Evolutionary conservation across 805 yeast species (phyloP).

Genomic region (Osmozyma mogii): DNA sequence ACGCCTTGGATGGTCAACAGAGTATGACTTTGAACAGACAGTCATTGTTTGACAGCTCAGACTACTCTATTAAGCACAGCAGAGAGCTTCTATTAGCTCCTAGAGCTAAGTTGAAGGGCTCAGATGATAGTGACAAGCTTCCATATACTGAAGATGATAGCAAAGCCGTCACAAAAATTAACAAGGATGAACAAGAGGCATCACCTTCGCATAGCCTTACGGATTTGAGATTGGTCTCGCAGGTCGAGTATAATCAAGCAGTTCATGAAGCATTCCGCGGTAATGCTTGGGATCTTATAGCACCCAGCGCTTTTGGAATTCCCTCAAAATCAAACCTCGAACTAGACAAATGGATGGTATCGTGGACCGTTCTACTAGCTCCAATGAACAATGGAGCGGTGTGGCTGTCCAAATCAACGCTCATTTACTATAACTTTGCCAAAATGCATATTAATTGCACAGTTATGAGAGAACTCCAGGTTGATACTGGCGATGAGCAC

Average conservation of each 20-base stretch:
- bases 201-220: constrained; percentile 15
- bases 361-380: constrained; percentile 64
- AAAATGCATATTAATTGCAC: constrained; percentile 61
- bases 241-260: constrained; percentile 62
- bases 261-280: constrained; percentile 48
- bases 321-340: constrained; percentile 63
- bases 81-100: constrained; percentile 26
- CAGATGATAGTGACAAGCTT: neutral
- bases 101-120: constrained; percentile 1
- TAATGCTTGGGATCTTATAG: constrained; percentile 51
- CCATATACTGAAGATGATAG: neutral
- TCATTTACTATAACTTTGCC: constrained; percentile 67
- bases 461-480: constrained; percentile 37
- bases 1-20: constrained; percentile 62
- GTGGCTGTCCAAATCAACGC: constrained; percentile 65
- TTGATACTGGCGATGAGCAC: constrained; percentile 19
- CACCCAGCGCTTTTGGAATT: constrained; percentile 56
- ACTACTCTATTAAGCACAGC: constrained; percentile 36
- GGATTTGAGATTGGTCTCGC: constrained; percentile 56
- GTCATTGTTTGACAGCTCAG: constrained; percentile 44
- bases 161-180: neutral
- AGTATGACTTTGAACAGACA: constrained; percentile 52
- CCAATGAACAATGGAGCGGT: constrained; percentile 47
- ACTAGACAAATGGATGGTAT: constrained; percentile 72
- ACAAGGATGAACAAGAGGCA: constrained; percentile 1